Conservation (phyloP, 75 land plant genomes). For the Cupressus sempervirens region DNA sequence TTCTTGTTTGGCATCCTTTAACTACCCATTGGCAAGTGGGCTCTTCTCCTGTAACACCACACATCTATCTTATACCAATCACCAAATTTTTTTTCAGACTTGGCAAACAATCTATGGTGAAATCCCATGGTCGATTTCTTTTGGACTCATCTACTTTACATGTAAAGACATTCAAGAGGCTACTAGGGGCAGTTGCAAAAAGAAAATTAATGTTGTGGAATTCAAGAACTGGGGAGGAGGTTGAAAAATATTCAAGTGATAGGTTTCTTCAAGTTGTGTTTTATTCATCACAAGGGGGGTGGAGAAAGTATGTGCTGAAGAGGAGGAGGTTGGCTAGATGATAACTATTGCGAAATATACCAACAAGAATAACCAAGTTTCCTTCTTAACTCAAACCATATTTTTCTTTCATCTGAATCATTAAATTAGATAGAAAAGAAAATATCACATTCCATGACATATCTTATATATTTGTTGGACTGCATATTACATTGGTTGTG, state of each 20-base stretch:
- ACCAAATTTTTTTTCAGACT: neutral
- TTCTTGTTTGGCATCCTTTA: neutral
- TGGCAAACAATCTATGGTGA: neutral
- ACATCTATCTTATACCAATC: neutral
- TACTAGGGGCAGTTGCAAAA: neutral
- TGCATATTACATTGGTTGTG: no score
- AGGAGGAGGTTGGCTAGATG: no score
- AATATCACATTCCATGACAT: no score
- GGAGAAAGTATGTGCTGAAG: no score
- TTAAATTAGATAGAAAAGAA: no score
- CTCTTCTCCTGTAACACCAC: neutral
- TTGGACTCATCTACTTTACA: neutral
- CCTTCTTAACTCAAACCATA: no score
- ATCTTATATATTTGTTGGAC: no score
- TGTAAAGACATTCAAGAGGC: neutral
- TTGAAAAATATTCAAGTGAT: neutral
- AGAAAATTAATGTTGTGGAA: neutral
- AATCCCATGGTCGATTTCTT: neutral
- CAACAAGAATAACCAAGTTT: no score
- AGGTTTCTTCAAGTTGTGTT: conserved; percentile 55
- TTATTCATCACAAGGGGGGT: conserved; percentile 60
- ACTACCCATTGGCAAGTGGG: neutral
- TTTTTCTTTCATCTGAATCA: no score
- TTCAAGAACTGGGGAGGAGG: neutral
- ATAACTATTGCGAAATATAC: no score